Evolutionary conservation across 257 asterid genomes (phyloP), one percentile per base, ranked within the genome.

Genomic region (Mentha longifolia): DNA sequence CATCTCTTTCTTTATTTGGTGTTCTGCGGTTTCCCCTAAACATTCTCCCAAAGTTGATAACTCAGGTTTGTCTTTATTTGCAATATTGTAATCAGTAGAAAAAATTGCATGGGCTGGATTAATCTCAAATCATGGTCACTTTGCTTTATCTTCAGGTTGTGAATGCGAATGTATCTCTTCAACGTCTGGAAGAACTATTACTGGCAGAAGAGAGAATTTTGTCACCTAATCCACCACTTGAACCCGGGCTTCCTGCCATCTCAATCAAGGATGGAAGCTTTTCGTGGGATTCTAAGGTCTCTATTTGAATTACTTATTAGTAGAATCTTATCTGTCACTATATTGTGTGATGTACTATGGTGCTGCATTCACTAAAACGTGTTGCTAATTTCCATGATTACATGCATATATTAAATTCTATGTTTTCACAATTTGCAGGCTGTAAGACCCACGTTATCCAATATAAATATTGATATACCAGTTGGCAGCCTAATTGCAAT

Each of bases 201-300:
- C 86, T 88, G 61, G 89, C 97, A 63, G 96, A 90, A 74, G 97
- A 92, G 84, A 85, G 97, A 84, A 70, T 75, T 14, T 82, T 92
- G 73, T 80, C 80, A 41, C 92, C 97, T 79, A 90, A 92, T 81
- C 97, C 95, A 68, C 91, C 92, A 52, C 85, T 84, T 68, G 88
- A 84, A 65, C 89, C 88, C 17, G 74, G 41, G 45, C 85, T 85
- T 74, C 91, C 97, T 46, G 91, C 92, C 69, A 90, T 92, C 77
- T 92, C 96, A 66, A 85, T 92, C 77, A 85, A 82, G 87, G 81
- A 69, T 37, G 92, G 90, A 63, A 59, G 33, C 75, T 92, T 92
- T 82, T 86, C 96, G 14, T 92, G 98, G 97, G 91, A 90, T 81
- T 80, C 90, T 56, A 78, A 86, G 96, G 98, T 92, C 74, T 58